Evolutionary conservation across 2,329 filamentous ascomycete species (phyloP).

Genomic region (Myrmaecium sp.): DNA sequence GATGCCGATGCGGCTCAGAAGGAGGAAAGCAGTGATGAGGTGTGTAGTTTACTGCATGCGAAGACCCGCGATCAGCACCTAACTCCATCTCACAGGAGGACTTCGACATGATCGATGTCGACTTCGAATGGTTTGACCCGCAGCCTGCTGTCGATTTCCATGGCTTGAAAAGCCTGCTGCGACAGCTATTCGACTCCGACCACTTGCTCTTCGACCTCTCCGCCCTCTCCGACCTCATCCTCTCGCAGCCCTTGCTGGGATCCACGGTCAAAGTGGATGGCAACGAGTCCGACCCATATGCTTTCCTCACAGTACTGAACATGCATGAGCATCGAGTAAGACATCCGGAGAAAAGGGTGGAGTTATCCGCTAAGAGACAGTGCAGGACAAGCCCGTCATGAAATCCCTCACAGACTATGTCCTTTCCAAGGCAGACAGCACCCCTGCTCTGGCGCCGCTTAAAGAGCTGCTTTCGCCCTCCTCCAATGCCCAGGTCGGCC

Average conservation of each 20-base stretch:
- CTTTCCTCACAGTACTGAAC: constrained; percentile 79
- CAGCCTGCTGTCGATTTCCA: constrained; percentile 83
- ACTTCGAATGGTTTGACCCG: constrained; percentile 98
- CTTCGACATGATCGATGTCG: constrained; percentile 80
- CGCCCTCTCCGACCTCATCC: constrained; percentile 66
- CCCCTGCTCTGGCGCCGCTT: constrained; percentile 35
- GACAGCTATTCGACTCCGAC: constrained; percentile 86
- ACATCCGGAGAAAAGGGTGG: constrained; percentile 2
- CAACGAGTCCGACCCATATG: constrained; percentile 81
- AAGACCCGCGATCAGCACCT: neutral
- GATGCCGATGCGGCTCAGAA: constrained; percentile 16
- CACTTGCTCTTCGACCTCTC: constrained; percentile 74
- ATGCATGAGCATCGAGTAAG: constrained; percentile 51
- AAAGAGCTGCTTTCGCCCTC: constrained; percentile 18
- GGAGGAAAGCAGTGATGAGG: constrained; percentile 21
- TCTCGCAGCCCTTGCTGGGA: constrained; percentile 73
- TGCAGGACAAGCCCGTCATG: constrained; percentile 50
- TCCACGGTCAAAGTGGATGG: constrained; percentile 97
- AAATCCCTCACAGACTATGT: constrained; percentile 59
- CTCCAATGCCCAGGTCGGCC: constrained; percentile 44
- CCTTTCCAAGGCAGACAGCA: constrained; percentile 33
- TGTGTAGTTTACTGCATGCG: no score
- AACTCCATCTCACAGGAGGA: constrained; percentile 51
- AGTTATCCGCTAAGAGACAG: no score
- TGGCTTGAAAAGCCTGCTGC: constrained; percentile 74